Base-by-base conservation (phyloP, 2,329 filamentous ascomycete genomes). In the Trichoderma lentiforme region DNA sequence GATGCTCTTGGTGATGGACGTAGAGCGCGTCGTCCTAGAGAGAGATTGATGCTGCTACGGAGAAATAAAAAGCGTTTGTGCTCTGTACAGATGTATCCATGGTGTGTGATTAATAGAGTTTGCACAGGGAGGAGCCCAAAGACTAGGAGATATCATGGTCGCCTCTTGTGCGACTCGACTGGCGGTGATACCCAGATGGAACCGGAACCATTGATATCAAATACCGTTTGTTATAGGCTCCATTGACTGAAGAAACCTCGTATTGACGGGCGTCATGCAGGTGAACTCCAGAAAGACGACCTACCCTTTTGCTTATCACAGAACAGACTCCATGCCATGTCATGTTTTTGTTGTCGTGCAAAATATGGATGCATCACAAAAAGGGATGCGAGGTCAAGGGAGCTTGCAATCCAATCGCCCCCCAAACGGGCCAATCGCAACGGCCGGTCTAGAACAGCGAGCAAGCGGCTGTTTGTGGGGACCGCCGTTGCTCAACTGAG, bases 141-240 rank as follows among this genome's bases (percentile, higher is more conserved):
- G 28, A 15, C 28, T 11, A 60, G 57, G 30, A 60, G 56, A n/a
- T n/a, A 58, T 47, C 36, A 47, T 39, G 53, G 53, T 51, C 67
- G 21, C 26, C 36, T 28, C 57, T 62, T 26, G 66, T 69, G 28
- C n/a, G 57, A 69, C 66, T 62, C n/a, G 57, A 69, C 66, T 62
- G 67, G 67, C 67, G 67, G 67, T 70, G 39, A 53, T 70, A 62
- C 67, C 64, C 66, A 61, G 18, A 68, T 32, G n/a, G 56, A 60
- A 60, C 18, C n/a, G n/a, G 56, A 60, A 5, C n/a, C 32, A 32
- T 14, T 15, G 32, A 11, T 24, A 9, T 34, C 21, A 21, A 21
- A 21, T 21, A 21, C 21, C 21, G 21, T 21, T 21, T 21, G 21
- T 32, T 8, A 32, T 1, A 47, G 39, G 43, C 43, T 51, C 43